These are phyloP conservation scores for slime mould (Dictyostelium discoideum) DNA, from an alignment of 78 protist genomes.

Conservation along the genomic window DNA sequence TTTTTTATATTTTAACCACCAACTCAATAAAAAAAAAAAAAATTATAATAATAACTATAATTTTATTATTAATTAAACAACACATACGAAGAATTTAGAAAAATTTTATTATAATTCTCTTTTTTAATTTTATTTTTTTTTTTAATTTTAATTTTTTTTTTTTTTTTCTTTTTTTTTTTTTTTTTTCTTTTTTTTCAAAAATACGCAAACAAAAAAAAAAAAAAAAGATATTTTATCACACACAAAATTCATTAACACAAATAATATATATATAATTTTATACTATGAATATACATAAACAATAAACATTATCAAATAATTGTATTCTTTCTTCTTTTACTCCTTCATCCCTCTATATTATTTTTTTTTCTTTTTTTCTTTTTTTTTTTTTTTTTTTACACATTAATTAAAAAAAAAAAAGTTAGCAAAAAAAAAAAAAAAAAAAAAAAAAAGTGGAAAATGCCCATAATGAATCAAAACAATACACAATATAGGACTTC, in stretches of 20 bases:
- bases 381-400: not conserved
- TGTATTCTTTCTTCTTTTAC: not conserved
- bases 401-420: not conserved
- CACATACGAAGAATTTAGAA: not conserved
- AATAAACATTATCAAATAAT: not conserved
- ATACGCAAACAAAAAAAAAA: not conserved
- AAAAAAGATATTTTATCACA: not conserved
- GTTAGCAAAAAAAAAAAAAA: no score
- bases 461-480: not conserved
- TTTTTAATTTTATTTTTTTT: no score
- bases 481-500: not conserved
- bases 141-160: no score
- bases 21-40: no score
- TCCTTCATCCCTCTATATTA: not conserved
- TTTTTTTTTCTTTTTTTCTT: not conserved
- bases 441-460: not conserved
- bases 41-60: no score
- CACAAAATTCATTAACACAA: not conserved
- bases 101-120: not conserved
- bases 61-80: not conserved
- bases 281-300: not conserved
- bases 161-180: no score
- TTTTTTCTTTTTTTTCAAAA: not conserved
- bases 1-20: no score
- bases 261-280: not conserved